Evolutionary conservation across 1,284 basidiomycete genomes (phyloP).

Genomic region (Melampsora larici-populina): DNA sequence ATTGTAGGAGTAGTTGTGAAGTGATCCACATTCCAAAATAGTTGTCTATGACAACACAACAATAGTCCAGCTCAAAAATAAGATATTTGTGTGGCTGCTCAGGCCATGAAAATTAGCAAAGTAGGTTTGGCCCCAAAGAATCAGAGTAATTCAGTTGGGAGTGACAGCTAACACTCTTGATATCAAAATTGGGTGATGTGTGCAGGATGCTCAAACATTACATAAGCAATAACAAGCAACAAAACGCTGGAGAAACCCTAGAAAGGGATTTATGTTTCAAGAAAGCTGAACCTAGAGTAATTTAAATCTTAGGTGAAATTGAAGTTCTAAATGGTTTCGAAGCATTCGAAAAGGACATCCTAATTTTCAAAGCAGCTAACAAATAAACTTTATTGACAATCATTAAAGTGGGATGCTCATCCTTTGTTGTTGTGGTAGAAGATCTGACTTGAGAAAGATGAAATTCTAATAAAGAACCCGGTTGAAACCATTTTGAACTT

Average conservation of each 20-base stretch:
- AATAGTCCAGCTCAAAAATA: too few species aligned
- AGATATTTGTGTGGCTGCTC: too few species aligned
- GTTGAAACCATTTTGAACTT: slow-evolving; percentile 6
- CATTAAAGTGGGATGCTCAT: slow-evolving; percentile 13
- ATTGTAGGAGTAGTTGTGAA: too few species aligned
- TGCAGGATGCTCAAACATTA: too few species aligned
- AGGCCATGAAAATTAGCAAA: too few species aligned
- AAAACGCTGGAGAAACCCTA: slow-evolving; percentile 77
- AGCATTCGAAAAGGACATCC: slow-evolving; percentile 77
- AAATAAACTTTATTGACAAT: slow-evolving; percentile 14
- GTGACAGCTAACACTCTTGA: too few species aligned
- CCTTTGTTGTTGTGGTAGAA: too few species aligned
- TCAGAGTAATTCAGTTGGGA: too few species aligned
- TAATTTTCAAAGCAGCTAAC: slow-evolving; percentile 64
- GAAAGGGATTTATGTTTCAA: slow-evolving; percentile 80
- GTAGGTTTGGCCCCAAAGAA: too few species aligned
- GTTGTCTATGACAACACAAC: too few species aligned
- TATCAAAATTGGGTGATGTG: slow-evolving; percentile 77
- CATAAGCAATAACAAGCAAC: slow-evolving; percentile 75
- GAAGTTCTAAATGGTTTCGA: slow-evolving; percentile 76
- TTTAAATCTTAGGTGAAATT: slow-evolving; percentile 87
- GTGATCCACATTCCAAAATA: too few species aligned
- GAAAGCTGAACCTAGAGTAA: slow-evolving; percentile 80
- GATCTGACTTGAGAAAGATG: slow-evolving; percentile 12
- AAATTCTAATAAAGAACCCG: slow-evolving; percentile 29